Percentiles rank a stretch among this genome's conserved stretches.
phyloP scores from a whole-genome alignment of 1,139 yeast species.

The Suhomyces kunorum region DNA sequence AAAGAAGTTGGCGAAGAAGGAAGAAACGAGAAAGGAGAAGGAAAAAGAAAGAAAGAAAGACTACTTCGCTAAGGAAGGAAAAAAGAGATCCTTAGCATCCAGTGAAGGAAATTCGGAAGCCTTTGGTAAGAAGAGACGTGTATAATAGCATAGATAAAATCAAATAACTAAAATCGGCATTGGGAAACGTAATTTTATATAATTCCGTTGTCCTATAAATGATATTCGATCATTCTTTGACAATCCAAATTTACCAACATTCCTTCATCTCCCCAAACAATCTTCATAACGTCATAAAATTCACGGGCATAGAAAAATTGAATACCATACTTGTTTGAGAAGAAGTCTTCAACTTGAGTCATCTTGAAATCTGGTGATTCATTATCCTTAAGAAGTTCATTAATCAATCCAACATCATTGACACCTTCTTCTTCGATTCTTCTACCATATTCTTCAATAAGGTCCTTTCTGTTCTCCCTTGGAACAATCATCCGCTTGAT shows the following conservation, averaged over 20 bases:
- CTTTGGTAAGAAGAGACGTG: slow-evolving; percentile 35
- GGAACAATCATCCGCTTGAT: slow-evolving; percentile 68
- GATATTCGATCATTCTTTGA: slow-evolving; percentile 40
- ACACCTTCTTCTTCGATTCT: slow-evolving; percentile 36
- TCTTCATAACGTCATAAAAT: slow-evolving; percentile 71
- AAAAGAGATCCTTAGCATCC: slow-evolving; percentile 57
- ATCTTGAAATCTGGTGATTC: slow-evolving; percentile 31
- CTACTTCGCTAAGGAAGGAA: slow-evolving; percentile 72
- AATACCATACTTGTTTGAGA: slow-evolving; percentile 54
- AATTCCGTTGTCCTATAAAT: too few species aligned
- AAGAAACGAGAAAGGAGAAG: slow-evolving; percentile 69
- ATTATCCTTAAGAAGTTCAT: slow-evolving; percentile 41
- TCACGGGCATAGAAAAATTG: slow-evolving; percentile 67
- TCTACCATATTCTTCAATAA: slow-evolving; percentile 57
- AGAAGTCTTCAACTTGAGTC: slow-evolving; percentile 49
- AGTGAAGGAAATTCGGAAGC: slow-evolving; percentile 41
- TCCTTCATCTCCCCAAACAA: slow-evolving; percentile 63
- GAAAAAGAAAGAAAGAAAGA: slow-evolving; percentile 87
- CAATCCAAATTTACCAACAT: slow-evolving; percentile 33
- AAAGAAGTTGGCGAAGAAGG: slow-evolving; percentile 72
- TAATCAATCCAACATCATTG: slow-evolving; percentile 22
- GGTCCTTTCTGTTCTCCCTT: slow-evolving; percentile 65
- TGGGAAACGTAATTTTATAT: too few species aligned
- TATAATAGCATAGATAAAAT: slow-evolving; percentile 11
- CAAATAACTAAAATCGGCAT: background rate